Evolutionary conservation across 495 filamentous ascomycete species (phyloP), one percentile per base, ranked within the genome.

Genomic region (Rusavskia elegans): DNA sequence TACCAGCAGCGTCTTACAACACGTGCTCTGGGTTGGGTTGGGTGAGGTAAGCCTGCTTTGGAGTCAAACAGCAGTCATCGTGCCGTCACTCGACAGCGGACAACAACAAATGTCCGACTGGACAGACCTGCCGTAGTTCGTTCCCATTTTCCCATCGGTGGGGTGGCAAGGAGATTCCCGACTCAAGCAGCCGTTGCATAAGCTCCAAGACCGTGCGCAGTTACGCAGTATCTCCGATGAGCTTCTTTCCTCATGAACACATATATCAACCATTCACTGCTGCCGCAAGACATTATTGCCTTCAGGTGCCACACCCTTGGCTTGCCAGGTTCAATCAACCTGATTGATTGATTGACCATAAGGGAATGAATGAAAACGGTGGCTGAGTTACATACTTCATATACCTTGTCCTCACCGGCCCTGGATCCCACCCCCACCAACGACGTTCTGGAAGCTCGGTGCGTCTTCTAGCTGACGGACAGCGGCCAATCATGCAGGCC

Each of bases 401-500:
- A n/a, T n/a, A n/a, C n/a, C n/a, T n/a, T n/a, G n/a, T 30, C 29
- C 4, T 30, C 29, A 30, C 29, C 29, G 8, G 8, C 29, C 29
- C 29, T 8, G 29, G 29, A 30, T 30, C 29, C 29, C 29, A 30
- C 29, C 4, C 29, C 29, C 3, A n/a, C 38, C 38, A 40, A 40
- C 4, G 13, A 3, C 38, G n/a, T n/a, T 27, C 25, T 45, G 11
- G 41, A 45, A 45, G 41, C 5, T 46, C 40, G n/a, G 40, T 42
- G 29, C 38, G 32, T 50, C 7, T 52, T 48, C 20, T 46, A 29
- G 44, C 42, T 45, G 40, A 41, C 10, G 8, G 27, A 21, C 53
- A 36, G 53, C 48, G 45, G 60, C 53, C 52, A 45, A 38, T 36
- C 52, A 55, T 59, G 57, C 59, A 54, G 37, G 41, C 55, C 52